Base-by-base conservation (phyloP, 768 basidiomycete species). In the Xerocomellus amylosporus region DNA sequence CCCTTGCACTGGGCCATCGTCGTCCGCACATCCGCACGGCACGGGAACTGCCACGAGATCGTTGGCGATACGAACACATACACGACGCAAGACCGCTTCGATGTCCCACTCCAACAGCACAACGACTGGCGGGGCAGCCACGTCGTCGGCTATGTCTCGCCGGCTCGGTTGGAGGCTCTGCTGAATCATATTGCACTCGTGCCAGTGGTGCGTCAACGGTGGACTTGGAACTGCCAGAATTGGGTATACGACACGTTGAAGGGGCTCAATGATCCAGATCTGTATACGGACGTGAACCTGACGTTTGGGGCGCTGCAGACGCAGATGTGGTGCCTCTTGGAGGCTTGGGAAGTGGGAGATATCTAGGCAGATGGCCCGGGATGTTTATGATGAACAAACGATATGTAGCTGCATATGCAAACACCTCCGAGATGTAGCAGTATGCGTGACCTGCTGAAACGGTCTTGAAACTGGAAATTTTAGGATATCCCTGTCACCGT, bases 1-100 rank as follows among this genome's bases (percentile, higher is more conserved):
- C 67, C 57, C 8, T 41, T 69, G 1, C 69, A 69, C 51, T 69
- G 68, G 68, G 47, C 61, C 13, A 62, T 69, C 59, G 10, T 62
- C 45, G 31, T 71, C 49, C 68, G 58, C 15, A 71, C 63, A 10
- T 57, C 54, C 5, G 13, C 54, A 0, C 14, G 4, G 0, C 55
- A 44, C 0, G 69, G 69, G 3, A 65, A 69, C 33, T 44, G 46
- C 7, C 65, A 71, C 53, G 62, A 71, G 36, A 41, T 69, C 36
- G 49, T 60, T 0, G 68, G 66, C 4, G 61, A 61, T 50, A 51
- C 8, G 1, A 36, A 60, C 41, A 69, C 64, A 0, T 70, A 51
- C 43, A n/a, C 51, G 4, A 52, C 52, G 3, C 57, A 51, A 4
- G 55, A 56, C 51, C 52, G 37, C 2, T 56, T 62, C 51, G 41